Evolutionary conservation across 305 asterid genomes (phyloP), one percentile per base, ranked within the genome.

Genomic region (Coffea humblotiana): DNA sequence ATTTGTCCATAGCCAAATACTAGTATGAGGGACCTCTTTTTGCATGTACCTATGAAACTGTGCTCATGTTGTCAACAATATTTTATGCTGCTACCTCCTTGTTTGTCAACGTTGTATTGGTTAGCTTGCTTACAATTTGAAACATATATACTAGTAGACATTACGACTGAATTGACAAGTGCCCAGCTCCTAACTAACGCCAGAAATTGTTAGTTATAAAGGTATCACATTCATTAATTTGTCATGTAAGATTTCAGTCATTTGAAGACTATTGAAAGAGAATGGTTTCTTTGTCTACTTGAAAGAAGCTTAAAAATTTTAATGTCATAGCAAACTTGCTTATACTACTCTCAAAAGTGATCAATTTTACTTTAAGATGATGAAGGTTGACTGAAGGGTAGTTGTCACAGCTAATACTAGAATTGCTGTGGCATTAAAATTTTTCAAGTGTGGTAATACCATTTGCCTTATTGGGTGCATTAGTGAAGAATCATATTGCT

Each of bases 1-100:
- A 47, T 65, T 74, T 84, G 89, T 83, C 84, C 81, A 81, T 79
- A 61, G 77, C 78, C 72, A 61, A 35, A 37, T 73, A 32, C 60
- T 13, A 58, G 27, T 7, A 58, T 60, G 75, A 32, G 67, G 63
- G 25, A 29, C 68, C 64, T 47, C 32, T 29, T 68, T 74, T 47
- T 48, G 54, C 60, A 77, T 64, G 77, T 2, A 21, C 40, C 76
- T 15, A 29, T 6, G 29, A 21, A 60, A 60, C 1, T 7, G 6
- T 79, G 75, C 29, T 29, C 60, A n/a, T 58, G 52, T 67, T 81
- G 76, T 78, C 79, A 76, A 74, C 77, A n/a, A n/a, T n/a, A 65
- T 66, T 68, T 78, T 66, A 15, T 84, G 14, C 66, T 47, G 37
- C 60, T 76, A 54, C 61, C 58, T 63, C 58, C 74, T 64, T 45